A percentile compares a stretch with the other conserved stretches of the same genome.
These are phyloP conservation scores for Lepiota venenata DNA, from an alignment of 768 basidiomycete species.

Conservation along the genomic window DNA sequence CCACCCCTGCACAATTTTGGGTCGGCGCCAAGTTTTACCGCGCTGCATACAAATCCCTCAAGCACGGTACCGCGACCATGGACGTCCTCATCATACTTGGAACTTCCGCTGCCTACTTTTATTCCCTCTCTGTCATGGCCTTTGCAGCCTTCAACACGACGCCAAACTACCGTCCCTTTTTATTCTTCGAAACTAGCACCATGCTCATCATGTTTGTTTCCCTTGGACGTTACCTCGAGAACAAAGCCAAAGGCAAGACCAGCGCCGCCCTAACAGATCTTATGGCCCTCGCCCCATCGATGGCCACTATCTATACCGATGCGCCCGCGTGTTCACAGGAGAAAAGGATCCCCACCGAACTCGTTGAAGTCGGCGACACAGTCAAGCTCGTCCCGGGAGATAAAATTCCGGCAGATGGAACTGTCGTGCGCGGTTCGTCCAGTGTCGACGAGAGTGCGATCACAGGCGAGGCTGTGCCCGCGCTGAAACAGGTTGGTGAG, in stretches of 20 bases:
- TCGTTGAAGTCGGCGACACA: constrained; percentile 90
- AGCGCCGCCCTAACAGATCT: constrained; percentile 95
- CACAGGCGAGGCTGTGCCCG: constrained; percentile 91
- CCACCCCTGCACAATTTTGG: constrained; percentile 93
- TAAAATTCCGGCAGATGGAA: constrained; percentile 94
- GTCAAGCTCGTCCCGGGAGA: constrained; percentile 96
- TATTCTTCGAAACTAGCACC: constrained; percentile 98
- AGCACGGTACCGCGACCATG: constrained; percentile 92
- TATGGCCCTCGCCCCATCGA: constrained; percentile 92
- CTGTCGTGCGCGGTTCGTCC: constrained; percentile 81
- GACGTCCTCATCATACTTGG: constrained; percentile 96
- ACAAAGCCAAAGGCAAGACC: constrained; percentile 95
- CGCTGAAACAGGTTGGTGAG: constrained; percentile 81
- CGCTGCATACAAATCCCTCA: constrained; percentile 87
- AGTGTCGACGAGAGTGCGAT: constrained; percentile 95
- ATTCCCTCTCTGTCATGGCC: constrained; percentile 74
- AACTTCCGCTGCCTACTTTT: constrained; percentile 90
- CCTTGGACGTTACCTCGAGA: constrained; percentile 93
- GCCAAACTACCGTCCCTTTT: constrained; percentile 70
- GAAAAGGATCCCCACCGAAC: constrained; percentile 89
- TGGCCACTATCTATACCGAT: constrained; percentile 95
- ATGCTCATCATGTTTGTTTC: constrained; percentile 99
- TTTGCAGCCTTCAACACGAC: constrained; percentile 61
- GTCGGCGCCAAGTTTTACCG: constrained; percentile 85
- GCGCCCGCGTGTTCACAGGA: constrained; percentile 76